A percentile compares a stretch with the other conserved stretches of the same genome.
phyloP scores from a whole-genome alignment of 1,284 basidiomycete genomes.

The Tremellales sp. region DNA sequence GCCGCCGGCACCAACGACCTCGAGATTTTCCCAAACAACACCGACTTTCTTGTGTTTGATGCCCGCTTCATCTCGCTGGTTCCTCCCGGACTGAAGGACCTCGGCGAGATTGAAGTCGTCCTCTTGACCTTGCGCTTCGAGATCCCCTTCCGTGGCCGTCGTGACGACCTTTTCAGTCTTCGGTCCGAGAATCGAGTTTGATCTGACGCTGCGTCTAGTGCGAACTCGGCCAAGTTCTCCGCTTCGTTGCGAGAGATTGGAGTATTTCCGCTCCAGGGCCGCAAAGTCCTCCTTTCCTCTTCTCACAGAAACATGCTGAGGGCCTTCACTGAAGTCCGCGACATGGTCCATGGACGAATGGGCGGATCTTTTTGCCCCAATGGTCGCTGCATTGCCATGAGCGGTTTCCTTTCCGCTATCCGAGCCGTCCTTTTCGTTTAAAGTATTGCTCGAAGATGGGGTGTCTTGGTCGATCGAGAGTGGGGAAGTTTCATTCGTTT shows the following conservation, averaged over 20 bases:
- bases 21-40: conserved; percentile 50
- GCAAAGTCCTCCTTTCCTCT: conserved; percentile 42
- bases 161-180: conserved; percentile 4
- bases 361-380: conserved; percentile 15
- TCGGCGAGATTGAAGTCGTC: conserved; percentile 56
- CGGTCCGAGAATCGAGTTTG: conserved; percentile 12
- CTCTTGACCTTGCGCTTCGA: conserved; percentile 31
- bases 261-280: conserved; percentile 41
- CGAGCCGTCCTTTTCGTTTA: conserved; percentile 2
- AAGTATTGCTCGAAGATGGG: conserved; percentile 8
- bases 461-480: conserved; percentile 2
- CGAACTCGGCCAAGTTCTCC: conserved; percentile 27
- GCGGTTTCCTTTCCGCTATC: conserved; percentile 10
- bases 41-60: conserved; percentile 80
- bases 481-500: no score
- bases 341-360: conserved; percentile 34
- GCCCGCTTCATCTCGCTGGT: conserved; percentile 63
- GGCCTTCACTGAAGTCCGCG: conserved; percentile 35
- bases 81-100: conserved; percentile 66
- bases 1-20: conserved; percentile 68
- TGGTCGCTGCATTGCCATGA: not conserved
- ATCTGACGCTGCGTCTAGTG: conserved; percentile 27
- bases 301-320: conserved; percentile 30
- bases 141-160: conserved; percentile 13
- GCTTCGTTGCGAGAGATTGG: conserved; percentile 38